A percentile compares a stretch with the other conserved stretches of the same genome.
phyloP scores from a whole-genome alignment of 805 yeast genomes.

The Kodamaea leandrae region DNA sequence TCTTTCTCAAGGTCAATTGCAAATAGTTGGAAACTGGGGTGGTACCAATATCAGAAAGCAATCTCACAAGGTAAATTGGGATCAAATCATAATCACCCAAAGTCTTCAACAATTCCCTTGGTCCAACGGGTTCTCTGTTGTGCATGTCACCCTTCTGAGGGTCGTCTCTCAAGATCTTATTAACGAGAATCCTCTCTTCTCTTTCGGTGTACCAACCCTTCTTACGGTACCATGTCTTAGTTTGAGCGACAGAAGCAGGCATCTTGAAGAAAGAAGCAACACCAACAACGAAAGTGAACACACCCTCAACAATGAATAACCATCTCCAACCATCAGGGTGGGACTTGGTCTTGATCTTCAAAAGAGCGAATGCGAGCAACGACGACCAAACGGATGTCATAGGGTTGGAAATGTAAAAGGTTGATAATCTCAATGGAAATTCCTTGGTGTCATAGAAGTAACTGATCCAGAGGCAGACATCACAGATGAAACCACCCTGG shows the following conservation, averaged over 20 bases:
- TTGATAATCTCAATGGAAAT: conserved; percentile 54
- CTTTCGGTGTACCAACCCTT: conserved; percentile 30
- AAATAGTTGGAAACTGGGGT: conserved; percentile 16
- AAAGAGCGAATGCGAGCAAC: conserved; percentile 50
- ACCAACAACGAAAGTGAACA: conserved; percentile 21
- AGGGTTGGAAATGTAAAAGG: conserved; percentile 58
- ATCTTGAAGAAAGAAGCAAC: conserved; percentile 31
- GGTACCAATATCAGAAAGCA: conserved; percentile 21
- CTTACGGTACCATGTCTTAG: conserved; percentile 19
- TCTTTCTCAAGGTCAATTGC: conserved; percentile 13
- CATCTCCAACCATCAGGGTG: conserved; percentile 24
- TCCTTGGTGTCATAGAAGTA: conserved; percentile 63
- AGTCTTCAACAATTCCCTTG: conserved; percentile 18
- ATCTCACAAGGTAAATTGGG: conserved; percentile 25
- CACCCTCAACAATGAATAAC: conserved; percentile 25
- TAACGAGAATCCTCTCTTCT: conserved; percentile 28
- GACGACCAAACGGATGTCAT: conserved; percentile 46
- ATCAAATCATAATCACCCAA: conserved; percentile 26
- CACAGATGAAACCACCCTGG: conserved; percentile 49
- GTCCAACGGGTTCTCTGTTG: conserved; percentile 25
- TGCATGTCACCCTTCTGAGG: conserved; percentile 34
- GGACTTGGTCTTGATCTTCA: conserved; percentile 35
- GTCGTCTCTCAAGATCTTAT: conserved; percentile 29
- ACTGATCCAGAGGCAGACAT: conserved; percentile 59
- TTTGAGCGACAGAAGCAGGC: conserved; percentile 51